Percentiles rank a stretch among this genome's conserved stretches.
Conservation (phyloP, 2,329 filamentous ascomycete genomes). For the Blastomyces percursus region DNA sequence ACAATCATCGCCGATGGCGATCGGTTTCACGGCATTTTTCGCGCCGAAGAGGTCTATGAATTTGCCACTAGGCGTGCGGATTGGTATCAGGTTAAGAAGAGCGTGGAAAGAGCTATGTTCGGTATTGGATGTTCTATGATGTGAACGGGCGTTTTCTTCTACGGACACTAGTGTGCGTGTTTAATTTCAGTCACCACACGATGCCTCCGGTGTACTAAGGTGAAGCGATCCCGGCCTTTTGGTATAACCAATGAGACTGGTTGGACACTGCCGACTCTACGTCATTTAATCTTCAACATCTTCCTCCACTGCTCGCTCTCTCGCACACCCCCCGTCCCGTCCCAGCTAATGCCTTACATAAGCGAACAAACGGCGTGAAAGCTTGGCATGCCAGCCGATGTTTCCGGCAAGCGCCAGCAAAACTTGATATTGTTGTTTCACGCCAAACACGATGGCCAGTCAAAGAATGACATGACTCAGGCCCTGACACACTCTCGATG, state of each 20-base stretch:
- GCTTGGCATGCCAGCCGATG: background rate
- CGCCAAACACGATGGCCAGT: background rate
- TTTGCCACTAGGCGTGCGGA: conserved; percentile 89
- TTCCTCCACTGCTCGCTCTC: background rate
- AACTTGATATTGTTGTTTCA: background rate
- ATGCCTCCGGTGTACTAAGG: background rate
- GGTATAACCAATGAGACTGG: background rate
- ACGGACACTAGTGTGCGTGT: background rate
- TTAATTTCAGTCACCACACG: no score
- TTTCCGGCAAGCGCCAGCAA: background rate
- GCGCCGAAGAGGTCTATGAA: conserved; percentile 94
- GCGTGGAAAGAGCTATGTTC: conserved; percentile 95
- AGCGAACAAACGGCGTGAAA: background rate
- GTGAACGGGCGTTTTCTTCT: conserved; percentile 39
- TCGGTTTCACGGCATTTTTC: conserved; percentile 82
- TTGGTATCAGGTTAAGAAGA: conserved; percentile 80
- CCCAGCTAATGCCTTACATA: no score
- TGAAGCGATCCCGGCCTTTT: background rate
- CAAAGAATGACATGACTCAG: background rate
- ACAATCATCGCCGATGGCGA: conserved; percentile 86
- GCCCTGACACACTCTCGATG: background rate
- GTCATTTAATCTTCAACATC: background rate
- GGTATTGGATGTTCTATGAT: conserved; percentile 80
- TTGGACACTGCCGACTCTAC: background rate
- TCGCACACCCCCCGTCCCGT: no score